Evolutionary conservation across 441 rosid species (phyloP), one percentile per base, ranked within the genome.

Genomic region (Syzygium malaccense): DNA sequence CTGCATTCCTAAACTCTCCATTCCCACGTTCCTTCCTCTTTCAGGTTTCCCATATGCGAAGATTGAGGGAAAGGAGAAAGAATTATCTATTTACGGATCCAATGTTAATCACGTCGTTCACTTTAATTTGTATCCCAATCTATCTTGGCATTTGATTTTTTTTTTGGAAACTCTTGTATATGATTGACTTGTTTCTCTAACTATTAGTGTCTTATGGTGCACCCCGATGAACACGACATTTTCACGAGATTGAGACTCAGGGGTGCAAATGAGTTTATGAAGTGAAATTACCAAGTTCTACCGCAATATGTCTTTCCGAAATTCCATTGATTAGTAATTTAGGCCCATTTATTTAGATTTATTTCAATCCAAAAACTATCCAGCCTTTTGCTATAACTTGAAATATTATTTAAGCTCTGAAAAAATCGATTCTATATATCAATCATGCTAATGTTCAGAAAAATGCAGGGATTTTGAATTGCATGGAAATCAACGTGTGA

Each of bases 211-310:
- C 37, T 1, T 4, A 4, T 19, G 41, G 19, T 32, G 1, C 41
- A 3, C 10, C 41, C 33, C 5, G 6, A 57, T 12, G 14, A 57
- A 25, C 62, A 4, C 14, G 12, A 55, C 57, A 55, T 17, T 10
- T 56, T 9, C 5, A 3, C 13, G 0, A 7, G 32, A 0, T 30
- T 0, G 18, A 64, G 71, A 62, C 71, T 6, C 15, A 62, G 3
- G 7, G 11, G 10, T 15, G 7, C 3, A 2, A 0, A 17, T 3
- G 28, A 60, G 32, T 13, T 60, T 28, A 60, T 60, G 6, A 6
- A 60, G 4, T 12, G 32, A 60, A 2, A 28, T 60, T 6, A 13
- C 2, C 13, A 1, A 1, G 14, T 60, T 60, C 32, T 0, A 28
- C n/a, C 28, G 32, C 32, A 28, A 60, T 1, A 60, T 60, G 66